phyloP scores from a whole-genome alignment of 2,329 filamentous ascomycete genomes.

The Sclerotinia sclerotiorum region DNA sequence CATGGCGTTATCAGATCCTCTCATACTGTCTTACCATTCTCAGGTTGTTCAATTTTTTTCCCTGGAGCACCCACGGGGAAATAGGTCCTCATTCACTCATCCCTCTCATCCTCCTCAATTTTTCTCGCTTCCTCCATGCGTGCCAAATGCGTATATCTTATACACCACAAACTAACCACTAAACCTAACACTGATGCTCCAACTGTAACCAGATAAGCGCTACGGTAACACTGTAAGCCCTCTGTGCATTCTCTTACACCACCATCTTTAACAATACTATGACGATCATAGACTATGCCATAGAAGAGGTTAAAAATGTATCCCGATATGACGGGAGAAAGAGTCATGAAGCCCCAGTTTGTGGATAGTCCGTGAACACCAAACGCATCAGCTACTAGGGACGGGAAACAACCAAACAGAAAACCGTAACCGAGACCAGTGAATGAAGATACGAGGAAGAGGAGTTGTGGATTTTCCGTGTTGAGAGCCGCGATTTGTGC shows the following conservation, averaged over 20 bases:
- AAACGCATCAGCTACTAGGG: constrained; percentile 85
- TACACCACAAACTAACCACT: constrained; percentile 67
- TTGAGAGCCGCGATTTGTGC: constrained; percentile 76
- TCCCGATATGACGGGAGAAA: constrained; percentile 82
- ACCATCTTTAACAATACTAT: constrained; percentile 66
- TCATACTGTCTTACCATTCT: background rate
- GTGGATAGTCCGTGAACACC: constrained; percentile 85
- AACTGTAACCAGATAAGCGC: constrained; percentile 79
- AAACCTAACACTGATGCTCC: constrained; percentile 69
- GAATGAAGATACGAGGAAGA: constrained; percentile 76
- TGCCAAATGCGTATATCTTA: constrained; percentile 43
- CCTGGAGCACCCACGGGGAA: too few relatives aligned
- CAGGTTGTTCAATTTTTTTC: background rate
- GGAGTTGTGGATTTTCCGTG: constrained; percentile 72
- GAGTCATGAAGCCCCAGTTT: constrained; percentile 95
- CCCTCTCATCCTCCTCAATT: constrained; percentile 28
- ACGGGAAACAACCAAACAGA: constrained; percentile 90
- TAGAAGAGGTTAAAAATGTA: constrained; percentile 95
- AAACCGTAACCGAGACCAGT: constrained; percentile 91
- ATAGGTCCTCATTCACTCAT: constrained; percentile 1
- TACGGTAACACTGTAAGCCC: constrained; percentile 76
- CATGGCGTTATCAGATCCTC: background rate
- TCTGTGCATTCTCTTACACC: constrained; percentile 75
- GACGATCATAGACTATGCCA: constrained; percentile 76
- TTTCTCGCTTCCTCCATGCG: constrained; percentile 32